Evolutionary conservation across 2,329 filamentous ascomycete genomes (phyloP).

Genomic region (Apiospora koreana): DNA sequence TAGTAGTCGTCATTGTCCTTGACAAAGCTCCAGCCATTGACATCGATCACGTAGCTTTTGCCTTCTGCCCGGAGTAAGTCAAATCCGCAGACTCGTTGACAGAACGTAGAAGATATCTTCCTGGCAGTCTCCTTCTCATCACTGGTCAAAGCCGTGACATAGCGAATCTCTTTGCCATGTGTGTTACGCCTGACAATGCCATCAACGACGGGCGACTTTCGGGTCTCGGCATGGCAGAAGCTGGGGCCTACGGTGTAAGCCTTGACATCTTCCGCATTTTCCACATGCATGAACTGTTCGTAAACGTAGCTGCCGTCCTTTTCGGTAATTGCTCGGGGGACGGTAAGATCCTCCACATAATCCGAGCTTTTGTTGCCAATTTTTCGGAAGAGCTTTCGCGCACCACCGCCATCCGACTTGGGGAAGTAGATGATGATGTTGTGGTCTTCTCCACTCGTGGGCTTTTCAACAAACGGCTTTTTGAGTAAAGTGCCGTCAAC

Average conservation of each 20-base stretch:
- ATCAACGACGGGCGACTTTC: slow-evolving; percentile 96
- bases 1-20: slow-evolving; percentile 99
- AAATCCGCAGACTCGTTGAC: slow-evolving; percentile 93
- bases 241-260: slow-evolving; percentile 93
- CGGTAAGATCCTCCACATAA: slow-evolving; percentile 73
- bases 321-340: slow-evolving; percentile 82
- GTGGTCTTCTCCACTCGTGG: slow-evolving; percentile 96
- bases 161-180: slow-evolving; percentile 94
- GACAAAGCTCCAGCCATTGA: slow-evolving; percentile 99
- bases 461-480: slow-evolving; percentile 98
- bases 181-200: slow-evolving; percentile 94
- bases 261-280: slow-evolving; percentile 98
- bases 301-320: slow-evolving; percentile 87
- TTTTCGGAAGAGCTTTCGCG: slow-evolving; percentile 90
- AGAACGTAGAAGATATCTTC: slow-evolving; percentile 88
- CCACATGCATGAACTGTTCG: slow-evolving; percentile 94
- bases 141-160: slow-evolving; percentile 80
- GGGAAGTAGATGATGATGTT: slow-evolving; percentile 99
- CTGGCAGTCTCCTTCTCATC: slow-evolving; percentile 85
- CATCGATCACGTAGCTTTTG: slow-evolving; percentile 96
- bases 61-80: slow-evolving; percentile 86
- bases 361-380: slow-evolving; percentile 99
- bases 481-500: slow-evolving; percentile 81
- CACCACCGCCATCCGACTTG: slow-evolving; percentile 81
- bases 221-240: slow-evolving; percentile 95